Evolutionary conservation across 495 filamentous ascomycete species (phyloP).

Genomic region (Tuber umbilicatum): DNA sequence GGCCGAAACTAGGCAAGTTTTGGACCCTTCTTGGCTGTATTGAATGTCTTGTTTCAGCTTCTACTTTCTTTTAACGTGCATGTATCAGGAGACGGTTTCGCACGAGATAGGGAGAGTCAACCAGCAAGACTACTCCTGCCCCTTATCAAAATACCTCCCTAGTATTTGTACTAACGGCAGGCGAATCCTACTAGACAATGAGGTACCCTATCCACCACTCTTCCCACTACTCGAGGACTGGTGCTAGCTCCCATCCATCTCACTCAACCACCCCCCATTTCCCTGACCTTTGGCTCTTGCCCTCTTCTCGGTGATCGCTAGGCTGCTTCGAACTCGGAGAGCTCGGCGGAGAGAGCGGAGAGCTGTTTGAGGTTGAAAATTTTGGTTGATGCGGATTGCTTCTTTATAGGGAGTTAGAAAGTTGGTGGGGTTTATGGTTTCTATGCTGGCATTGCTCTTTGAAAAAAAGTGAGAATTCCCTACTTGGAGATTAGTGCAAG

Average conservation of each 20-base stretch:
- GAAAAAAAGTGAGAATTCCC: no score
- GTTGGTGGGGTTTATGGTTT: neutral
- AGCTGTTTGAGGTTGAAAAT: neutral
- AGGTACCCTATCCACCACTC: neutral
- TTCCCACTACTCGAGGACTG: no score
- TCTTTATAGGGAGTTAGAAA: neutral
- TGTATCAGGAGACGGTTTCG: no score
- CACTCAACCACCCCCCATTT: no score
- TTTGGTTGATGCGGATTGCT: neutral
- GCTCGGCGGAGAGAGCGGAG: neutral
- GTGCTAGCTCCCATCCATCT: no score
- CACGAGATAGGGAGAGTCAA: no score
- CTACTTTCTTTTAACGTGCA: no score
- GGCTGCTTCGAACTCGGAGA: neutral
- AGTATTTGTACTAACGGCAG: neutral
- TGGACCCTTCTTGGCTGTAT: no score
- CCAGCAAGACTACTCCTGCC: no score
- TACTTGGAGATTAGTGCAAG: neutral
- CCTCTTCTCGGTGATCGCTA: neutral
- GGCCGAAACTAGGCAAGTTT: no score
- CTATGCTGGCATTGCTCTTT: neutral
- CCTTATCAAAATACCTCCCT: no score
- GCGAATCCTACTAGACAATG: neutral
- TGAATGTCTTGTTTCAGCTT: no score
- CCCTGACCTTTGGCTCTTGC: neutral